Evolutionary conservation across 78 protist genomes (phyloP), one percentile per base, ranked within the genome.

Genomic region (Anaeramoeba ignava): DNA sequence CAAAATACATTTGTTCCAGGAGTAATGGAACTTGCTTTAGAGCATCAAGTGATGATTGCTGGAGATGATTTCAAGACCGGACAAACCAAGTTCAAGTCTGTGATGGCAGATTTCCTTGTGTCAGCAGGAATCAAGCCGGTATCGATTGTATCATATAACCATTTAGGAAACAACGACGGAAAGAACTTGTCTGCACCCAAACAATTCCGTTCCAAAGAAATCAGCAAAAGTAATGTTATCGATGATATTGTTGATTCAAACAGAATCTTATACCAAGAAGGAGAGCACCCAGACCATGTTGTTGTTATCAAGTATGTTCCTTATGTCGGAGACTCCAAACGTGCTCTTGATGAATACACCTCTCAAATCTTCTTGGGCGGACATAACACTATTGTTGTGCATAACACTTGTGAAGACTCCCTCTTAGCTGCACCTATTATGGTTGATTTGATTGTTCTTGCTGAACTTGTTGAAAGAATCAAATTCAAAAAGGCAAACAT

Each of bases 41-140:
- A 82, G 80, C 87, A 89, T 42, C 38, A 39, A 3, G 88, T 85
- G 40, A 83, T 83, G 82, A 12, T 96, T 82, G 98, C 94, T 33
- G 99, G 99, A 78, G 99, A 97, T 54, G 99, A 98, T 90, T 98
- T 98, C 95, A 98, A 98, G 93, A 83, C 97, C 1, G 99, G 99
- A 81, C 99, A 98, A 91, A 98, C 99, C 78, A 98, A 98, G 93
- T 86, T 98, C 88, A 98, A 98, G 92, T 92, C 96, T 0, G 99
- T 94, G 68, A 85, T 98, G 79, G 96, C 92, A 17, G 99, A 98
- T 84, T 98, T 94, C 92, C 89, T 98, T 84, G 96, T 98, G 88
- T 31, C 83, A 36, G 95, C 99, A 0, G 99, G 99, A 84, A 89
- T 96, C 92, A 93, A 96, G 93, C 95, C 94, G 73, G 81, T 34